Conservation (phyloP, 148 eudicot species). For the Heliamphora exappendiculata region DNA sequence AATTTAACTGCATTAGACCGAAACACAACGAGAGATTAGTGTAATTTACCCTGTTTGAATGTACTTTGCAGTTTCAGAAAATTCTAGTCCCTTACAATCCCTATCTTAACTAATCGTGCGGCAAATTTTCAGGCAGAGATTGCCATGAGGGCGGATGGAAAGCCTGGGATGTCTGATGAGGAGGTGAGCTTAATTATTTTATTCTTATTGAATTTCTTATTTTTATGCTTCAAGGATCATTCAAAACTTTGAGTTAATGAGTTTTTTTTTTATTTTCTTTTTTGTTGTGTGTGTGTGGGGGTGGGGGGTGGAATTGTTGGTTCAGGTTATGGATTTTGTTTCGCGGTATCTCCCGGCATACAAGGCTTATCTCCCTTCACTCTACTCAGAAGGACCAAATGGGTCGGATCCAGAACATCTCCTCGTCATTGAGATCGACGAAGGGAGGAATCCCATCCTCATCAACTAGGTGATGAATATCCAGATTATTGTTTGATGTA, state of each 20-base stretch:
- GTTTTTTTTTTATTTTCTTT: too few relatives aligned
- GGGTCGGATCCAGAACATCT: conserved; percentile 68
- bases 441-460: conserved; percentile 85
- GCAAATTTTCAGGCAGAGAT: conserved; percentile 74
- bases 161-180: conserved; percentile 80
- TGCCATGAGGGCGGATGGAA: conserved; percentile 89
- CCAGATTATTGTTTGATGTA: neutral
- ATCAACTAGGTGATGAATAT: conserved; percentile 30
- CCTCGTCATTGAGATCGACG: conserved; percentile 82
- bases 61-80: neutral
- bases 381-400: conserved; percentile 80
- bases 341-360: conserved; percentile 95
- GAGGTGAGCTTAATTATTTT: conserved; percentile 42
- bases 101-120: neutral
- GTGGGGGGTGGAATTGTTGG: too few relatives aligned
- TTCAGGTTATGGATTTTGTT: conserved; percentile 86
- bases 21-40: too few relatives aligned
- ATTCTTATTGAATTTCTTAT: neutral
- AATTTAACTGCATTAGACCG: too few relatives aligned
- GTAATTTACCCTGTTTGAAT: too few relatives aligned
- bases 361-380: conserved; percentile 87
- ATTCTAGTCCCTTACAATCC: neutral
- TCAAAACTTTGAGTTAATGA: neutral
- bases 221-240: neutral
- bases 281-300: too few relatives aligned